A percentile compares a stretch with the other conserved stretches of the same genome.
phyloP scores from a whole-genome alignment of 2,329 filamentous ascomycete genomes.

The Didymella arachidicola region DNA sequence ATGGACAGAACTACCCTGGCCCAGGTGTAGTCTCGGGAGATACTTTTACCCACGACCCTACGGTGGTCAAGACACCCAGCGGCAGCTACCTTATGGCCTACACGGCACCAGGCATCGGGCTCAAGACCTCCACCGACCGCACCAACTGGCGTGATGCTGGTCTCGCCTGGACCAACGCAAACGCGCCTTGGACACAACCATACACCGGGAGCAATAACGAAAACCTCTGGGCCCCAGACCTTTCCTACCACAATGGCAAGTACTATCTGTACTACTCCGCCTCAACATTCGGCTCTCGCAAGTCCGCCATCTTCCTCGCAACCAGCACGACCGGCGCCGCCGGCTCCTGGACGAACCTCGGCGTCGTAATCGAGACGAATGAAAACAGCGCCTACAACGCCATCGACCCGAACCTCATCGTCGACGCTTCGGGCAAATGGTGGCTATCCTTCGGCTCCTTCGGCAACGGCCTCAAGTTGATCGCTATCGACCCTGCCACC shows the following conservation, averaged over 20 bases:
- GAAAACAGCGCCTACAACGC: constrained; percentile 51
- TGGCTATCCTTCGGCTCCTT: constrained; percentile 71
- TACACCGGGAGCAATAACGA: constrained; percentile 9
- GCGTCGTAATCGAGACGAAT: constrained; percentile 54
- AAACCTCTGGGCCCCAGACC: constrained; percentile 20
- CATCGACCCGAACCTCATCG: constrained; percentile 59
- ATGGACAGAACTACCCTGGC: constrained; percentile 12
- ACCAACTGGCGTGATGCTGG: constrained; percentile 20
- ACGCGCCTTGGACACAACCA: constrained; percentile 8
- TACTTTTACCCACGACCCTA: constrained; percentile 18
- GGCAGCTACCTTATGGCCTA: constrained; percentile 17
- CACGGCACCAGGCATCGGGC: constrained; percentile 13
- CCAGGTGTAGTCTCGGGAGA: constrained; percentile 11
- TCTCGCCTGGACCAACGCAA: constrained; percentile 17
- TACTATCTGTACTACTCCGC: constrained; percentile 71
- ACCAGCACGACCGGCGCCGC: constrained; percentile 57
- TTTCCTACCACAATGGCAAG: constrained; percentile 20
- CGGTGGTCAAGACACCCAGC: constrained; percentile 16
- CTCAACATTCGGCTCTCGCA: constrained; percentile 66
- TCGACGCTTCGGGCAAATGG: constrained; percentile 49
- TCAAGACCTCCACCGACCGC: constrained; percentile 23
- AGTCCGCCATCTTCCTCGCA: constrained; percentile 66
- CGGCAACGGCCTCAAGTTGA: constrained; percentile 64
- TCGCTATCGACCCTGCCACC: constrained; percentile 57
- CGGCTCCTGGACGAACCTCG: constrained; percentile 64